Evolutionary conservation across 1,139 yeast species (phyloP).

Genomic region (Scheffersomyces parashehatae): DNA sequence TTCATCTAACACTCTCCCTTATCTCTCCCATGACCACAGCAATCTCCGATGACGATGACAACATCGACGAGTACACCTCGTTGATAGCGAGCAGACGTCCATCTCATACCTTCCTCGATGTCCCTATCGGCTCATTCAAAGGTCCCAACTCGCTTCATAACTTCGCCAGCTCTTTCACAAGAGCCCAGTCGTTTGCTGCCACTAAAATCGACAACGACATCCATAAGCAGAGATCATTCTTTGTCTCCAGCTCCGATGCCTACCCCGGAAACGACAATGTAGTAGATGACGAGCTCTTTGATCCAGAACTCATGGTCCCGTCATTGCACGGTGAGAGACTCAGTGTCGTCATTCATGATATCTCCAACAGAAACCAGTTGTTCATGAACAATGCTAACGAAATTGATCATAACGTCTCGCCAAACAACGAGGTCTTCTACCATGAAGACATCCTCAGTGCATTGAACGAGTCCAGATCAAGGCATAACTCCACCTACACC

Average conservation of each 20-base stretch:
- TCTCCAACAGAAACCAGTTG: slow-evolving; percentile 27
- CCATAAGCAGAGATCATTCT: slow-evolving; percentile 44
- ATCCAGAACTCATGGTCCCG: slow-evolving; percentile 72
- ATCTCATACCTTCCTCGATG: slow-evolving; percentile 33
- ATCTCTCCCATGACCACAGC: background rate
- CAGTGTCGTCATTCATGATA: slow-evolving; percentile 52
- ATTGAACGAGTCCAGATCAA: slow-evolving; percentile 29
- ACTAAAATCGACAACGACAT: slow-evolving; percentile 46
- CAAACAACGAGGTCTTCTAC: slow-evolving; percentile 39
- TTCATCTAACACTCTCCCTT: background rate
- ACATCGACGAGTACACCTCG: slow-evolving; percentile 16
- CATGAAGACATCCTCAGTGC: slow-evolving; percentile 40
- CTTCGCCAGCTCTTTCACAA: slow-evolving; percentile 48
- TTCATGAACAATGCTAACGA: slow-evolving; percentile 20
- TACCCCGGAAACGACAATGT: slow-evolving; percentile 19
- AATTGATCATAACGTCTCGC: slow-evolving; percentile 11
- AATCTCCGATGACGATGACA: slow-evolving; percentile 2
- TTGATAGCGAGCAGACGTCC: slow-evolving; percentile 22
- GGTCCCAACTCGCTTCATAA: slow-evolving; percentile 50
- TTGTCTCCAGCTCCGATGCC: slow-evolving; percentile 16
- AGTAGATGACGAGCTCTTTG: slow-evolving; percentile 60
- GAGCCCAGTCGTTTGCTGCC: slow-evolving; percentile 50
- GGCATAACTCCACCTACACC: slow-evolving; percentile 27
- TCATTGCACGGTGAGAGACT: slow-evolving; percentile 63
- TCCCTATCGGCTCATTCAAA: slow-evolving; percentile 47